These are phyloP conservation scores for Zychaea mexicana DNA, from an alignment of 371 early-diverging fungal species.

Conservation along the genomic window DNA sequence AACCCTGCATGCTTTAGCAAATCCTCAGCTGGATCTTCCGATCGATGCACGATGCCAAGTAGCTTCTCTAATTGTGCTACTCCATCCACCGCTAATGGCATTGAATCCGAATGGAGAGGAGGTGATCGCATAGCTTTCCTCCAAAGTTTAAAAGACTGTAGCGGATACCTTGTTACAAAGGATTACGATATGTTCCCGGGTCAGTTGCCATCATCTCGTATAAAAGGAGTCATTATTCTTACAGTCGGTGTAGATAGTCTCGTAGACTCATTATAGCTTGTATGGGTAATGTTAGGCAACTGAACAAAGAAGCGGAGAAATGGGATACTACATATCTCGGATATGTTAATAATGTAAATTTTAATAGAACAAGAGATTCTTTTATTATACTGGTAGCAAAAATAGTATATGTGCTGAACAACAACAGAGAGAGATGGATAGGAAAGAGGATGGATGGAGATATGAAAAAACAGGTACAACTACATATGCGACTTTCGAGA, in stretches of 20 bases:
- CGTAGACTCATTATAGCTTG: neutral
- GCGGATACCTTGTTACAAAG: conserved; percentile 9
- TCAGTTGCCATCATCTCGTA: neutral
- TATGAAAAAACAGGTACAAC: no score
- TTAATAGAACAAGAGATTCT: no score
- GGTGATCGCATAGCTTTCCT: conserved; percentile 15
- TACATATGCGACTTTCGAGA: no score
- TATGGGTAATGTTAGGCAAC: no score
- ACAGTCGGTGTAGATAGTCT: neutral
- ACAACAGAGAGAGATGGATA: no score
- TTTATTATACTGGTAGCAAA: no score
- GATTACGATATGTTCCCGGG: no score
- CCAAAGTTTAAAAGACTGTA: conserved; percentile 11
- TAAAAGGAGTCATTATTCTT: neutral
- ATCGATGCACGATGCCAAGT: neutral
- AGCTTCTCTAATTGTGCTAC: neutral
- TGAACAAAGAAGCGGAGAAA: neutral
- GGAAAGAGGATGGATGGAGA: no score
- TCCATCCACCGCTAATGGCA: neutral
- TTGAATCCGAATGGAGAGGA: neutral
- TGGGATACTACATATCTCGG: no score
- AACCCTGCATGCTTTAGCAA: conserved; percentile 3
- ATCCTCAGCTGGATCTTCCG: neutral
- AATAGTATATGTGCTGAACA: no score
- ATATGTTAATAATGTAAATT: no score